phyloP scores from a whole-genome alignment of 75 land plant genomes.

The Pinus taeda region DNA sequence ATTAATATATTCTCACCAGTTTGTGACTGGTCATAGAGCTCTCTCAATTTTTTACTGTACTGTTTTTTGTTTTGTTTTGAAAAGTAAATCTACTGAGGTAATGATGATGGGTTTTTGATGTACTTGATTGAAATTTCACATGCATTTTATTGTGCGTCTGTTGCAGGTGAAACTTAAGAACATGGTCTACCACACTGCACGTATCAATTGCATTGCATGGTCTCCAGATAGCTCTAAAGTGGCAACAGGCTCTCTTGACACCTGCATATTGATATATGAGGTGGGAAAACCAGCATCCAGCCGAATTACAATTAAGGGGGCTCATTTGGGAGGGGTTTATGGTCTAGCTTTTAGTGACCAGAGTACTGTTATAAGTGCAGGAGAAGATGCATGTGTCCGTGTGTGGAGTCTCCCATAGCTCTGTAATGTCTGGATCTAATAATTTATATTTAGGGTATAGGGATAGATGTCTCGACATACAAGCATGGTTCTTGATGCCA shows the following conservation, averaged over 20 bases:
- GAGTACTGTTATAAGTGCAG: slow-evolving; percentile 65
- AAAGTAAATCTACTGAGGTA: not conserved
- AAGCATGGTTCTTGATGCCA: too few species aligned
- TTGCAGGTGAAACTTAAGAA: slow-evolving; percentile 88
- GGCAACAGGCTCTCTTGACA: slow-evolving; percentile 91
- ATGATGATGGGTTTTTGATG: not conserved
- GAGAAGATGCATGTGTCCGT: slow-evolving; percentile 90
- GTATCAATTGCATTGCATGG: slow-evolving; percentile 91
- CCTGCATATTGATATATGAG: slow-evolving; percentile 76
- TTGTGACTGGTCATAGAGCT: not conserved
- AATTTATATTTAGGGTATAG: too few species aligned
- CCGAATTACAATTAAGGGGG: slow-evolving; percentile 75
- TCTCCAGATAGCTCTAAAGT: slow-evolving; percentile 76
- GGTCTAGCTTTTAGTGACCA: slow-evolving; percentile 77
- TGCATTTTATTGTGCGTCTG: slow-evolving; percentile 2
- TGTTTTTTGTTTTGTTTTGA: not conserved
- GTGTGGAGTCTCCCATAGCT: slow-evolving; percentile 55
- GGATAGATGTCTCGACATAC: too few species aligned
- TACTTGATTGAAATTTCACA: not conserved
- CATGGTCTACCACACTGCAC: slow-evolving; percentile 92
- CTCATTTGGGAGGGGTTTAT: slow-evolving; percentile 85
- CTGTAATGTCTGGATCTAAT: too few species aligned
- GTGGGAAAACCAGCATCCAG: slow-evolving; percentile 69
- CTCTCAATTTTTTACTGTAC: not conserved
- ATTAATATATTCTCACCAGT: not conserved